These are phyloP conservation scores for Psilocybe mexicana DNA, from an alignment of 1,284 basidiomycete genomes.

Conservation along the genomic window DNA sequence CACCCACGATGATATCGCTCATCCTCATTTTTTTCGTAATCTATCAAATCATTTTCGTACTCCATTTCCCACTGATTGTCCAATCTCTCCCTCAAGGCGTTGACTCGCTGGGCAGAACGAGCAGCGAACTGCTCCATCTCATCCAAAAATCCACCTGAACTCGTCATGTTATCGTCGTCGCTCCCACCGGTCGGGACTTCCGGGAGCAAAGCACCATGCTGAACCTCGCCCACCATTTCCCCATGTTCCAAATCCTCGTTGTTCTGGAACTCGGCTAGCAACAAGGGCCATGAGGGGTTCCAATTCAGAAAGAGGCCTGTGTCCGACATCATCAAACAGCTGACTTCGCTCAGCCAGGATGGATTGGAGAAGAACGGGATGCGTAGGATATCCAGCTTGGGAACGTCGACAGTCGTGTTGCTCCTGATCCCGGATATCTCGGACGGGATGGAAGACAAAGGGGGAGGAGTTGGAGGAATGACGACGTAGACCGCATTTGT, in stretches of 20 bases:
- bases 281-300: slow-evolving; percentile 30
- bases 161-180: not conserved
- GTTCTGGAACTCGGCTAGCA: not conserved
- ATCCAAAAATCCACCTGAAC: not conserved
- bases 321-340: slow-evolving; percentile 61
- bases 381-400: slow-evolving; percentile 27
- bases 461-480: slow-evolving; percentile 23
- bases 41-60: slow-evolving; percentile 11
- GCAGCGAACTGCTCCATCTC: too few species aligned
- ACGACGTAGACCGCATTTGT: slow-evolving; percentile 49
- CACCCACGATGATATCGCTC: slow-evolving; percentile 15
- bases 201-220: too few species aligned
- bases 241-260: not conserved
- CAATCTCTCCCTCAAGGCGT: not conserved
- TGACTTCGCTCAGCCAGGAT: slow-evolving; percentile 36
- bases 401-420: slow-evolving; percentile 9
- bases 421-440: not conserved
- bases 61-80: slow-evolving; percentile 11
- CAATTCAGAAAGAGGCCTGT: slow-evolving; percentile 52
- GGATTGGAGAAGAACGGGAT: slow-evolving; percentile 41
- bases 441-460: slow-evolving; percentile 14
- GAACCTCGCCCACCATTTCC: not conserved
- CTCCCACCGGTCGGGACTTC: too few species aligned
- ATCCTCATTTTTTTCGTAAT: slow-evolving; percentile 8
- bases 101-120: too few species aligned